Base-by-base conservation (phyloP, 1,284 basidiomycete genomes). In the Abortiporus biennis region DNA sequence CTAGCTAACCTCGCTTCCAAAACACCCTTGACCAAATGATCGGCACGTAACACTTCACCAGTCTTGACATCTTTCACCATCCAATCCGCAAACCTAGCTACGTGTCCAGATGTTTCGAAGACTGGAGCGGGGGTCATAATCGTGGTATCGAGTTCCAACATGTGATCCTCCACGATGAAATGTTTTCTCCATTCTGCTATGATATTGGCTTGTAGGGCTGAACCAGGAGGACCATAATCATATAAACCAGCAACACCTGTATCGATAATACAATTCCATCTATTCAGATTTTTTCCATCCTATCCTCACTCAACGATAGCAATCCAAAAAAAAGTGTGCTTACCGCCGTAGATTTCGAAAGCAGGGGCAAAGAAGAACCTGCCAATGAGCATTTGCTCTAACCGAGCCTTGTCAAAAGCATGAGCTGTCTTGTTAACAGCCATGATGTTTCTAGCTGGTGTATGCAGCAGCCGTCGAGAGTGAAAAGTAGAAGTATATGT, bases 341-440 rank as follows among this genome's bases (percentile, higher is more conserved):
- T 47, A 89, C 94, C 95, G 49, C 93, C 92, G 58, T 98, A 99
- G 67, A 98, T 96, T 66, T 99, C 95, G 57, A 99, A 99, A 1
- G 96, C 91, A 42, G 94, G 95, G 8, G 93, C 92, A 64, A 90
- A 98, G 74, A 99, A 99, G 75, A 99, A 99, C 37, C 96, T 75
- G 50, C 90, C 83, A 55, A 87, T 89, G 49, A 98, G 78, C 44
- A 96, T 68, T 22, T 84, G 85, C 58, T 99, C 95, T 38, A 99
- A 76, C 41, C 85, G 78, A 23, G 71, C 55, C 65, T 96, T 95
- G 66, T 94, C 90, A 60, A 99, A 99, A 12, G 84, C 64, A 62
- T 97, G 93, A 0, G 83, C 85, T 9, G 76, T 79, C 70, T 89
- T 94, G 74, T 93, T 88, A 54, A 92, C 75, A 40, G 56, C 45